These are phyloP conservation scores for Saccharomycopsis sp. DNA, from an alignment of 805 yeast species.

Conservation along the genomic window DNA sequence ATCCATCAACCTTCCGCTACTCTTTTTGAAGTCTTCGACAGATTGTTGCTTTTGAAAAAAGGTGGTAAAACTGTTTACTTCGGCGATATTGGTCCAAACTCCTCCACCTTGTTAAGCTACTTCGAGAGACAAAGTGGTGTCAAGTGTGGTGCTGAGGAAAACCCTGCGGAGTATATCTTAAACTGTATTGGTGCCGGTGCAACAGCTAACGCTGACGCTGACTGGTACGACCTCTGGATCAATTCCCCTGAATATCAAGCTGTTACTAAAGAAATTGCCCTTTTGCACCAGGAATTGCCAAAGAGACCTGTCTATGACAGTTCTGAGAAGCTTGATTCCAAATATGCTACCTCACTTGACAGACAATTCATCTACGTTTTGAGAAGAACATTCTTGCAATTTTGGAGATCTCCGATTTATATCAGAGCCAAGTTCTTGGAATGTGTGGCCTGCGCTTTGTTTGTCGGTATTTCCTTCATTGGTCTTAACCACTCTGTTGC, in stretches of 20 bases:
- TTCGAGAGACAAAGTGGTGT: slow-evolving; percentile 39
- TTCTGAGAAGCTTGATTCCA: slow-evolving; percentile 23
- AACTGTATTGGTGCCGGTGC: slow-evolving; percentile 42
- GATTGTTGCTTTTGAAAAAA: slow-evolving; percentile 51
- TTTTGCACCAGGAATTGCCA: slow-evolving; percentile 23
- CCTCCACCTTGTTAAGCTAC: slow-evolving; percentile 35
- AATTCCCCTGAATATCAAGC: slow-evolving; percentile 27
- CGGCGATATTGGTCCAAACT: slow-evolving; percentile 63
- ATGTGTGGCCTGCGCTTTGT: slow-evolving; percentile 37
- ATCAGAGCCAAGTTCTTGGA: slow-evolving; percentile 42
- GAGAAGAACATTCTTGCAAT: slow-evolving; percentile 34
- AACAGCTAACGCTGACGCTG: slow-evolving; percentile 34
- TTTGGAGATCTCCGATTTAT: slow-evolving; percentile 44
- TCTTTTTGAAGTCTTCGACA: slow-evolving; percentile 52
- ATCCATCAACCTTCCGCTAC: slow-evolving; percentile 64
- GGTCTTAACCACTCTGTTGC: slow-evolving; percentile 32
- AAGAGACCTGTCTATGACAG: slow-evolving; percentile 24
- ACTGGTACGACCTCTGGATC: slow-evolving; percentile 17
- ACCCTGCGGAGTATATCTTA: slow-evolving; percentile 40
- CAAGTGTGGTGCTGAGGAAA: slow-evolving; percentile 34
- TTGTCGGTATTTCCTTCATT: slow-evolving; percentile 46
- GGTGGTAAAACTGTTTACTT: slow-evolving; percentile 72
- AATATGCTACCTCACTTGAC: slow-evolving; percentile 24
- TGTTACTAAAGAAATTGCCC: slow-evolving; percentile 28
- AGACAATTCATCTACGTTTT: slow-evolving; percentile 32